Percentiles rank a stretch among this genome's conserved stretches.
Evolutionary conservation across 345 rosid genomes (phyloP).

Genomic region (Corchorus olitorius): DNA sequence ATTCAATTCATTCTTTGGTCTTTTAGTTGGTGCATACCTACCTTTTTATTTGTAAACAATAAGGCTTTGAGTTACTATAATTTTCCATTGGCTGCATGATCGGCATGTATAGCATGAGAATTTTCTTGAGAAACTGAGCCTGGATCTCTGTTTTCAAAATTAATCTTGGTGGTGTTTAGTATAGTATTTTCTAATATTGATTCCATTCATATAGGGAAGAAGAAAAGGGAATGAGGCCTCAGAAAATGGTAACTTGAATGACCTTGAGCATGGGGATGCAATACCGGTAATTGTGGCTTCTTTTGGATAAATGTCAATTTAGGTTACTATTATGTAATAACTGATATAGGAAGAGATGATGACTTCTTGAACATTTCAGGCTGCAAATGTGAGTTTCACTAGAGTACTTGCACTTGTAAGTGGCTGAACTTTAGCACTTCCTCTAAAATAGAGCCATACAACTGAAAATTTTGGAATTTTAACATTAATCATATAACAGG

Average conservation of each 20-base stretch:
- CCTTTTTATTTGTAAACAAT: background rate
- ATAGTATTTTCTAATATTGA: background rate
- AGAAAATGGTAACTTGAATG: constrained; percentile 36
- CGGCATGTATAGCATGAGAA: background rate
- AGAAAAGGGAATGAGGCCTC: constrained; percentile 30
- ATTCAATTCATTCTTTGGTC: background rate
- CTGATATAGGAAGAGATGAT: background rate
- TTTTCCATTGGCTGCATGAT: background rate
- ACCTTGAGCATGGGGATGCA: constrained; percentile 70
- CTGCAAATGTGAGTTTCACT: constrained; percentile 76
- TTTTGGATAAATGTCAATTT: constrained; percentile 7
- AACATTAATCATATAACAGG: constrained; percentile 39
- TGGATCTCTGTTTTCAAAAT: background rate
- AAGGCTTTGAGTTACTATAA: background rate
- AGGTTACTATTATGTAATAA: background rate
- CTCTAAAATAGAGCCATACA: background rate
- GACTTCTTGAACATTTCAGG: constrained; percentile 43
- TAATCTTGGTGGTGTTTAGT: background rate
- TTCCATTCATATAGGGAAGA: constrained; percentile 28
- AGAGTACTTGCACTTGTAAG: constrained; percentile 76
- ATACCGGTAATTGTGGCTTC: constrained; percentile 45
- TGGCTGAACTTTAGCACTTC: background rate
- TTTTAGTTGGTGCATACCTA: background rate
- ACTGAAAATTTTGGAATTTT: constrained; percentile 18
- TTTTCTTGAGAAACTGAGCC: background rate